A percentile compares a stretch with the other conserved stretches of the same genome.
Evolutionary conservation across 2,329 filamentous ascomycete species (phyloP).

Genomic region (Arthrobotrys sphaeroides): DNA sequence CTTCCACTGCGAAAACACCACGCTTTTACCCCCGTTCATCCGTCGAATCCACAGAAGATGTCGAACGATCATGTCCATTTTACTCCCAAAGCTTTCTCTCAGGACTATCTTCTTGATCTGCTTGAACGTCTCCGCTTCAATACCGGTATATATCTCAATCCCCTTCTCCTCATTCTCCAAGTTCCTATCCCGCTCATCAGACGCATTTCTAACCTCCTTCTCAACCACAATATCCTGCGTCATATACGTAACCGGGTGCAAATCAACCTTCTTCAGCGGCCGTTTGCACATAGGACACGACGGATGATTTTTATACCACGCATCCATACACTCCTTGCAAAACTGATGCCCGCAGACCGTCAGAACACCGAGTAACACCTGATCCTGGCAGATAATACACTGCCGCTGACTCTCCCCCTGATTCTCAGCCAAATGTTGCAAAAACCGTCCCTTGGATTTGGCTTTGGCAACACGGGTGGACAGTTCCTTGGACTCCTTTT

Average conservation of each 20-base stretch:
- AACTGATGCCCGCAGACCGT: conserved; percentile 93
- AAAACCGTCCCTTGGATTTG: conserved; percentile 76
- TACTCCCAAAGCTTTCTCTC: conserved; percentile 80
- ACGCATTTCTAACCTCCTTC: conserved; percentile 65
- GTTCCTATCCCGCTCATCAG: background rate
- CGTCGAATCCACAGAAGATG: conserved; percentile 87
- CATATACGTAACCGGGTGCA: conserved; percentile 87
- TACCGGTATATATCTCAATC: conserved; percentile 76
- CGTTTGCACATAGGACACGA: conserved; percentile 89
- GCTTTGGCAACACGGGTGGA: conserved; percentile 20
- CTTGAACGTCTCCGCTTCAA: conserved; percentile 63
- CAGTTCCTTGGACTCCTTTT: conserved; percentile 11
- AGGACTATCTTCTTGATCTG: conserved; percentile 86
- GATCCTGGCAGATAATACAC: conserved; percentile 82
- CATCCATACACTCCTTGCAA: conserved; percentile 83
- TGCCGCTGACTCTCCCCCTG: conserved; percentile 72
- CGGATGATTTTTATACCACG: conserved; percentile 78
- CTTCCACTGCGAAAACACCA: conserved; percentile 92
- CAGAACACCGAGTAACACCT: conserved; percentile 79
- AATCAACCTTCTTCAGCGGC: conserved; percentile 71
- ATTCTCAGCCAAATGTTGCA: conserved; percentile 67
- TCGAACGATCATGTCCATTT: conserved; percentile 81
- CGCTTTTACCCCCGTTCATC: conserved; percentile 89
- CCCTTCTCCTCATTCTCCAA: conserved; percentile 32
- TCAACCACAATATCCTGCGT: conserved; percentile 76